phyloP scores from a whole-genome alignment of 2,329 filamentous ascomycete genomes.

The Colletotrichum sansevieriae region DNA sequence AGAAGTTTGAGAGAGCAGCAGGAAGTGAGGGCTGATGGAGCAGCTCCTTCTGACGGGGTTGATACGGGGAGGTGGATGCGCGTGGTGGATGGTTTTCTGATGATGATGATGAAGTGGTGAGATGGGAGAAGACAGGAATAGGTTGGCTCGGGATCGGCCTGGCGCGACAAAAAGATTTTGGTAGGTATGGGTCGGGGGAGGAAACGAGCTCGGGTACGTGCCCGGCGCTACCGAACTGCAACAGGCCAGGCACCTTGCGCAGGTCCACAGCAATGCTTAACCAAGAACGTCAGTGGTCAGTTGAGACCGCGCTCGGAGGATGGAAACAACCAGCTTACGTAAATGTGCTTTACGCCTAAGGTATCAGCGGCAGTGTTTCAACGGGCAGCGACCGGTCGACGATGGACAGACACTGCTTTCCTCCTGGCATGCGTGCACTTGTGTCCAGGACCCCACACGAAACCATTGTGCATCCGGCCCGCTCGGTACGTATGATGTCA shows the following conservation, averaged over 20 bases:
- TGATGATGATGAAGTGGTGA: constrained; percentile 34
- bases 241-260: no score
- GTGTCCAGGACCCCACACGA: background rate
- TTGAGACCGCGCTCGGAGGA: constrained; percentile 9
- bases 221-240: background rate
- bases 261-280: background rate
- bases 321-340: constrained; percentile 15
- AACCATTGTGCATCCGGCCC: constrained; percentile 13
- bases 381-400: background rate
- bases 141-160: constrained; percentile 28
- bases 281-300: constrained; percentile 12
- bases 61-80: constrained; percentile 21
- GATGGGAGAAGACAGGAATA: constrained; percentile 30
- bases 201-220: constrained; percentile 13
- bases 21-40: constrained; percentile 35
- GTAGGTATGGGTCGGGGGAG: constrained; percentile 27
- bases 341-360: background rate
- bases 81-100: constrained; percentile 31
- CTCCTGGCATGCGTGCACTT: background rate
- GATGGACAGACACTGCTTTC: background rate
- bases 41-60: constrained; percentile 24
- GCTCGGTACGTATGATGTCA: constrained; percentile 29
- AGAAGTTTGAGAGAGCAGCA: background rate
- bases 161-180: constrained; percentile 41
- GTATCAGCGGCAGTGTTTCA: constrained; percentile 9